phyloP scores from a whole-genome alignment of 2,329 filamentous ascomycete genomes.

The Xylariaceae sp. region DNA sequence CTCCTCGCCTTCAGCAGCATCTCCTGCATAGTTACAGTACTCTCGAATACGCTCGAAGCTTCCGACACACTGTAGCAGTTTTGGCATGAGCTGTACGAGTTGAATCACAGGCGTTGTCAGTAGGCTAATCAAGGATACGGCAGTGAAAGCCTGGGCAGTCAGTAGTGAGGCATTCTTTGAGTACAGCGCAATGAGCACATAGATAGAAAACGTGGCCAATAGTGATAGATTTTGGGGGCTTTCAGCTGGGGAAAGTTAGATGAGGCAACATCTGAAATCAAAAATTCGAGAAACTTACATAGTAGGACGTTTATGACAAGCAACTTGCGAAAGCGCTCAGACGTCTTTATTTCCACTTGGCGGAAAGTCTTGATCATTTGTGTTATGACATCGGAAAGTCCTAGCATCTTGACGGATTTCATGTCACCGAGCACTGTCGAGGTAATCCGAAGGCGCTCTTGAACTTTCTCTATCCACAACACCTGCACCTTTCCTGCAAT shows the following conservation, averaged over 20 bases:
- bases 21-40: conserved; percentile 8
- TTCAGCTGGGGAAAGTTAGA: too few species aligned
- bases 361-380: conserved; percentile 8
- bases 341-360: conserved; percentile 9
- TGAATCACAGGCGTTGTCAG: not conserved
- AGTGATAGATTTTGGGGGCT: not conserved
- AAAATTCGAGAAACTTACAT: conserved; percentile 5
- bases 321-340: conserved; percentile 7
- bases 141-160: conserved; percentile 5
- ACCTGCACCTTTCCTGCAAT: too few species aligned
- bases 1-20: not conserved
- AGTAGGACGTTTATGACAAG: not conserved
- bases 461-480: conserved; percentile 9
- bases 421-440: conserved; percentile 11
- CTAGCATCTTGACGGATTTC: conserved; percentile 15
- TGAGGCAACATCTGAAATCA: too few species aligned
- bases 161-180: conserved; percentile 11
- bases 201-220: conserved; percentile 9
- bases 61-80: conserved; percentile 8
- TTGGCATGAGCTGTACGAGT: not conserved
- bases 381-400: conserved; percentile 8
- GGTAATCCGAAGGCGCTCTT: conserved; percentile 8
- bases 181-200: conserved; percentile 6
- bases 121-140: conserved; percentile 2
- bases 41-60: conserved; percentile 10